Evolutionary conservation across 2,329 filamentous ascomycete species (phyloP), one percentile per base, ranked within the genome.

Genomic region (Colletotrichum graminicola): DNA sequence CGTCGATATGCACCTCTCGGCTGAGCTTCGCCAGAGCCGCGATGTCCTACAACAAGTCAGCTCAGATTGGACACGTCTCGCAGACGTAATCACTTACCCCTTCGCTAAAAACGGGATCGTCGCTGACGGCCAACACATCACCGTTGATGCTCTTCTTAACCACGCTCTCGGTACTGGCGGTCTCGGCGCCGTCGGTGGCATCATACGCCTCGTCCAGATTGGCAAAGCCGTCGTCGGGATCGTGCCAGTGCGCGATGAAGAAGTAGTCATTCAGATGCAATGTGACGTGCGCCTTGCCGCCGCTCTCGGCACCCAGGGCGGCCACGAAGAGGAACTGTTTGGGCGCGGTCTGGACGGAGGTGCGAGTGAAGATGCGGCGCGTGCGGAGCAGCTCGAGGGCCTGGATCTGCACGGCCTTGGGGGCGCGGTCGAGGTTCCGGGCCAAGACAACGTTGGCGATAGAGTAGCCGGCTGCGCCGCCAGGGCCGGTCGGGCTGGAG

Each of bases 361-460:
- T 93, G 73, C 91, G 89, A 3, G 92, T 94, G 77, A 92, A 93
- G 77, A 97, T 90, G 73, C 93, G 90, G 71, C 90, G 91, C 0
- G 92, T 93, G 64, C 93, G 91, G 67, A 98, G 89, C 12, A 98
- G 89, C 87, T 97, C 85, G 34, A 90, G 81, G 2, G 84, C 92
- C 79, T 98, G 94, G 55, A 96, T 91, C 81, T 99, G 96, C 14
- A 98, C 90, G 65, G 89, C 88, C 45, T 89, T 86, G n/a, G 88
- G 87, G 0, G 94, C 92, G 62, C 84, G 83, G 78, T 97, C 90
- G 63, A 98, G 89, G 78, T 97, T 90, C 75, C 91, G 92, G 2
- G 93, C 93, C 63, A 99, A 88, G 29, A 98, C 86, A 14, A 98
- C 86, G 81, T 97, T 94, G 73, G 94, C 92, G 74, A 97, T 93